Percentiles rank a stretch among this genome's conserved stretches.
phyloP scores from a whole-genome alignment of 108 stramenopile genomes.

The Schizochytrium sp. region DNA sequence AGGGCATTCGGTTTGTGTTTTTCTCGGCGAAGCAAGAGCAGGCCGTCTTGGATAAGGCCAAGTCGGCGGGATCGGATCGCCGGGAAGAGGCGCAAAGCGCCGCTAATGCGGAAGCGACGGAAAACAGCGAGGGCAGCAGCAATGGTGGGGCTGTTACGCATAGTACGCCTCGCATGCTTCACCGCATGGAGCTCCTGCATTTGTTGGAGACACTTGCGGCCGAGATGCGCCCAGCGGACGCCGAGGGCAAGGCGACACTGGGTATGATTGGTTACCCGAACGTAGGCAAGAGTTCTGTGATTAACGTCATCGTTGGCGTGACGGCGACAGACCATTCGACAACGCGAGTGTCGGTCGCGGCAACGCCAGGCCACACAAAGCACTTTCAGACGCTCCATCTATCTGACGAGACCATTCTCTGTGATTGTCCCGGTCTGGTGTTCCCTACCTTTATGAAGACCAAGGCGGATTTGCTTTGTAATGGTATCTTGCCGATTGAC shows the following conservation, averaged over 20 bases:
- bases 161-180: conserved; percentile 39
- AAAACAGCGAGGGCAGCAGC: background rate
- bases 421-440: conserved; percentile 98
- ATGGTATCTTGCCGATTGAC: conserved; percentile 93
- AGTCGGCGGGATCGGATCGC: background rate
- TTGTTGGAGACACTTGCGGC: conserved; percentile 65
- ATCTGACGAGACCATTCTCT: conserved; percentile 76
- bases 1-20: conserved; percentile 74
- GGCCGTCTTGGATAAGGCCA: conserved; percentile 57
- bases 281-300: conserved; percentile 92
- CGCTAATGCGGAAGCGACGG: too few species aligned
- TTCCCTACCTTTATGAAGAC: conserved; percentile 90
- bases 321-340: conserved; percentile 73
- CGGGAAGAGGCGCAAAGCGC: too few species aligned
- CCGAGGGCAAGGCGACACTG: conserved; percentile 31
- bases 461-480: conserved; percentile 47
- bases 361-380: conserved; percentile 97
- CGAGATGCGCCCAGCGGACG: background rate
- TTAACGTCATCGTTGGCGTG: conserved; percentile 88
- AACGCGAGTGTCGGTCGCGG: conserved; percentile 84
- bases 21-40: conserved; percentile 88
- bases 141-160: background rate
- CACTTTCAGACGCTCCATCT: conserved; percentile 96
- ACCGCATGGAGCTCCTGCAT: conserved; percentile 58
- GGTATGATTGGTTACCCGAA: conserved; percentile 97